Base-by-base conservation (phyloP, 2,329 filamentous ascomycete species). In the Neospermospora avenae region DNA sequence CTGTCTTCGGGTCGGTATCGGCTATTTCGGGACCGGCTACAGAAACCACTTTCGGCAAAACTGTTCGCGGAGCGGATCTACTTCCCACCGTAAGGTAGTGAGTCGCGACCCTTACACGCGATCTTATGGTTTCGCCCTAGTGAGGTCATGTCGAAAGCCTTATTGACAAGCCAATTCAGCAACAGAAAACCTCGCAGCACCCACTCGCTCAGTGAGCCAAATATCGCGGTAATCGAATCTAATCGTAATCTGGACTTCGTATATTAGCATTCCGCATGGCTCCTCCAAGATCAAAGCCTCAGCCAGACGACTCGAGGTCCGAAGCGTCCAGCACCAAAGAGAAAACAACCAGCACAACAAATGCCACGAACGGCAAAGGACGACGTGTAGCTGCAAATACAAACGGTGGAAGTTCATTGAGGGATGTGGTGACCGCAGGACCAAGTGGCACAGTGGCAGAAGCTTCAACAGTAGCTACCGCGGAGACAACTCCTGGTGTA, bases 321-420 rank as follows among this genome's bases (percentile, higher is more conserved):
- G 72, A 74, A 49, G 69, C 71, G 13, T 73, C 72, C 7, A 73
- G 71, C 61, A 73, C 72, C 4, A 74, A 71, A 63, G 73, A 74
- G 59, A 74, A 71, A 60, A 54, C 53, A 20, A 52, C 67, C 18
- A 68, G 35, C 52, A 54, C 63, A 14, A 57, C 61, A 16, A 63
- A 39, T 35, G 58, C 63, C 18, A 37, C 57, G 31, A 72, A 68
- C 61, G 68, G 70, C 31, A 74, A 74, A 65, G 60, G 63, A 45
- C 69, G 71, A 60, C 67, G 72, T 39, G 61, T 58, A 31, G 65
- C 63, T 37, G 66, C 54, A 28, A 66, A 42, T 41, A 52, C 63
- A 35, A 51, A 58, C n/a, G 54, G 59, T 44, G 68, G 66, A 51
- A 71, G 70, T 54, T 71, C 69, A 14, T 52, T 69, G 18, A 61